Base-by-base conservation (phyloP, 805 yeast species). In the Teunomyces aglyptinius region DNA sequence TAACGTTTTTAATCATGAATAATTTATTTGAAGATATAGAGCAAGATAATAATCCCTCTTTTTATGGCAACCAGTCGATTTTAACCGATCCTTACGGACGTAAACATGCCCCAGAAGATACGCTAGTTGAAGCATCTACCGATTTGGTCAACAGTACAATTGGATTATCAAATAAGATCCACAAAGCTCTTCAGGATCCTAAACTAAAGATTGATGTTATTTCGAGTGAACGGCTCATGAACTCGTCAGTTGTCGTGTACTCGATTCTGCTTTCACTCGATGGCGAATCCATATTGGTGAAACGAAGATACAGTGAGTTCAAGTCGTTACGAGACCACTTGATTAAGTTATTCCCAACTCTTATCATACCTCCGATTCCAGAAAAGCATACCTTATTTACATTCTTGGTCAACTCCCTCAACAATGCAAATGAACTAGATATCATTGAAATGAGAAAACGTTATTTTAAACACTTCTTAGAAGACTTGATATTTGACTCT, bases 391-490 rank as follows among this genome's bases (percentile, higher is more conserved):
- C 83, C 2, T 52, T 80, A 12, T 65, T 78, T 38, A 64, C 72
- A 20, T 73, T 68, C 47, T 53, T 74, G 41, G 55, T 68, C 43
- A 70, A 70, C 44, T 64, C 76, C n/a, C 59, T 73, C 36, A 69
- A 70, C 47, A 66, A 57, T 45, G 48, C 66, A 42, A 63, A 66
- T 40, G 76, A 71, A 49, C 45, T 62, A 6, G 55, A 57, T 39
- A 63, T 72, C 39, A 74, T 80, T n/a, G 78, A 76, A 49, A 68
- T 75, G 58, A 67, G 85, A 44, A 73, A 69, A 33, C 60, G 83
- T 42, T 61, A 72, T 43, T 68, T 80, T 47, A 66, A 66, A 43
- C 64, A 64, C 46, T 80, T 80, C 46, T 59, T 80, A 35, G 58
- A 62, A 19, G 75, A 71, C 45, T 53, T 80, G 29, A 53, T 68